A percentile compares a stretch with the other conserved stretches of the same genome.
Evolutionary conservation across 495 filamentous ascomycete genomes (phyloP).

Genomic region (Bryoglossum gracile): DNA sequence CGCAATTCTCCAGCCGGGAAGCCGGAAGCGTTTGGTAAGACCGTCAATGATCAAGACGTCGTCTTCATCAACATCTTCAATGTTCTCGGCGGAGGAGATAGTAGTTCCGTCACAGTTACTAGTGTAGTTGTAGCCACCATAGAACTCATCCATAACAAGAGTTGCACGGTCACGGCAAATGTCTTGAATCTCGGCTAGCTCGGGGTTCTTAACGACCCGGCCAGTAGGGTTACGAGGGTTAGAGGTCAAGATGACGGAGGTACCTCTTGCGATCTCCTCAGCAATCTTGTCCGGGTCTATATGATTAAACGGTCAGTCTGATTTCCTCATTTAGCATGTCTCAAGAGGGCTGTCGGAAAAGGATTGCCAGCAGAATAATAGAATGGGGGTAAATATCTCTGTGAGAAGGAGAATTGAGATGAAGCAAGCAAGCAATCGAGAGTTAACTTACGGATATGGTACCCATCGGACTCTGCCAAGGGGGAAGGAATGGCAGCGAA

Average conservation of each 20-base stretch:
- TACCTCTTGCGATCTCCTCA: slow-evolving; percentile 81
- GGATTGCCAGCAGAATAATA: no score
- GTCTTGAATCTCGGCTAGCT: slow-evolving; percentile 81
- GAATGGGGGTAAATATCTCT: no score
- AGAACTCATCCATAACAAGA: slow-evolving; percentile 94
- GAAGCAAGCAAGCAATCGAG: no score
- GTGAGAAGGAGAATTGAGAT: no score
- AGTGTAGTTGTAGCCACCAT: slow-evolving; percentile 92
- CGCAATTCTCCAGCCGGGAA: slow-evolving; percentile 93
- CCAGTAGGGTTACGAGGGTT: slow-evolving; percentile 97
- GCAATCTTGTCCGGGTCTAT: slow-evolving; percentile 90
- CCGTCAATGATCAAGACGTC: slow-evolving; percentile 92
- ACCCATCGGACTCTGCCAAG: slow-evolving; percentile 72
- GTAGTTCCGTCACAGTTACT: slow-evolving; percentile 82
- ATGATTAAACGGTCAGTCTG: no score
- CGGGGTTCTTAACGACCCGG: slow-evolving; percentile 68
- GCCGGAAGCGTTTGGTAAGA: slow-evolving; percentile 91
- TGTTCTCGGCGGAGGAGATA: slow-evolving; percentile 79
- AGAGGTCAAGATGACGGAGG: slow-evolving; percentile 85
- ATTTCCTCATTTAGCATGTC: no score
- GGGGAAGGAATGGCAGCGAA: slow-evolving; percentile 88
- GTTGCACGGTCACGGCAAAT: slow-evolving; percentile 86
- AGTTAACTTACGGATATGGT: no score
- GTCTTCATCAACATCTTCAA: slow-evolving; percentile 59
- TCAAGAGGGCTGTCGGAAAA: no score